Evolutionary conservation across 1,284 basidiomycete genomes (phyloP).

Genomic region (Amylostereum chailletii): DNA sequence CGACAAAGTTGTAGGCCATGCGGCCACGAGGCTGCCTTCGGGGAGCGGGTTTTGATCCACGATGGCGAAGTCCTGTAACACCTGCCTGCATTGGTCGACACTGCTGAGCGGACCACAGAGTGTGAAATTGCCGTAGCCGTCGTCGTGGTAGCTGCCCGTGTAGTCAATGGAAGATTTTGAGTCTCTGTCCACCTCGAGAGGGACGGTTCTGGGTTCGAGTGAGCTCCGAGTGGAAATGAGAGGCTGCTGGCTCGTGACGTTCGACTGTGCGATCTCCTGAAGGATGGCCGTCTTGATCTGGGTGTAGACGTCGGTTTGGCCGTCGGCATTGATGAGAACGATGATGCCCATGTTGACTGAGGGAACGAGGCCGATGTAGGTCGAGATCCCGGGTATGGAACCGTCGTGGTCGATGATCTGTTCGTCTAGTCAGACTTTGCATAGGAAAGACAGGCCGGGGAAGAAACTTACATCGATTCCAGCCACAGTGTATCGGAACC

Average conservation of each 20-base stretch:
- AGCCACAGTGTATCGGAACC: slow-evolving; percentile 27
- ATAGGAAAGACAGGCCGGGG: neutral
- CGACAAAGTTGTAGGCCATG: slow-evolving; percentile 12
- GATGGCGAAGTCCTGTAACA: slow-evolving; percentile 12
- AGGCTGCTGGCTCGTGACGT: too few species aligned
- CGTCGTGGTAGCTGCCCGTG: slow-evolving; percentile 14
- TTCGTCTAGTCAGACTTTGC: neutral
- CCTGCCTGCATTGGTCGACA: slow-evolving; percentile 1
- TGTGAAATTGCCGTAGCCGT: slow-evolving; percentile 15
- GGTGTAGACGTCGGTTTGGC: neutral
- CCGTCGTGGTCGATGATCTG: slow-evolving; percentile 30
- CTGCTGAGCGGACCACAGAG: slow-evolving; percentile 13
- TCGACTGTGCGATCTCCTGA: too few species aligned
- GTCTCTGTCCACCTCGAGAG: too few species aligned
- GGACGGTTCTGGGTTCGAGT: too few species aligned
- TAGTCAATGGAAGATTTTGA: slow-evolving; percentile 11
- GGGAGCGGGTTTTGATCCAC: slow-evolving; percentile 2
- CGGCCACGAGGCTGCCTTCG: slow-evolving; percentile 8
- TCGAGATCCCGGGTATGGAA: slow-evolving; percentile 32
- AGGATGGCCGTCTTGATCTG: neutral
- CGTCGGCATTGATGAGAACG: slow-evolving; percentile 31
- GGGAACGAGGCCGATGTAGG: slow-evolving; percentile 22
- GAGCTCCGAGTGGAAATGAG: too few species aligned
- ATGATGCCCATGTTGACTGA: slow-evolving; percentile 31
- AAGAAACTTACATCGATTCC: slow-evolving; percentile 24